These are phyloP conservation scores for Apiospora koreana DNA, from an alignment of 2,329 filamentous ascomycete species.

Conservation along the genomic window DNA sequence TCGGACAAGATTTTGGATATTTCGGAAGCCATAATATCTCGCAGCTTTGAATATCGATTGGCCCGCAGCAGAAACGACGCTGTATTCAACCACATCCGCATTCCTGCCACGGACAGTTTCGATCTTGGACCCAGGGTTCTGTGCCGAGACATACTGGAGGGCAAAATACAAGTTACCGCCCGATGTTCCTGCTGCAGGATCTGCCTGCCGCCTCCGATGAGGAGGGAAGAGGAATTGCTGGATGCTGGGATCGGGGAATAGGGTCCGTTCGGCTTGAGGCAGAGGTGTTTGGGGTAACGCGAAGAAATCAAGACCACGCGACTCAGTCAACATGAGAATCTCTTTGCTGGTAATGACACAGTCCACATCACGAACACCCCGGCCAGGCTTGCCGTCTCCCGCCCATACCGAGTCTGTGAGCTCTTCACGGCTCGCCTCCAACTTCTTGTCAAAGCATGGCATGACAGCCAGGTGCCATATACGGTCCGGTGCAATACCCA, in stretches of 20 bases:
- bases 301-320: constrained; percentile 77
- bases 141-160: constrained; percentile 71
- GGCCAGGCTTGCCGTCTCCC: constrained; percentile 46
- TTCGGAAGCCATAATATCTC: constrained; percentile 95
- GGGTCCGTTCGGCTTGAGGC: constrained; percentile 42
- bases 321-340: constrained; percentile 83
- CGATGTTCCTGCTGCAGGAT: constrained; percentile 70
- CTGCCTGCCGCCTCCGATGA: constrained; percentile 41
- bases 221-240: constrained; percentile 73
- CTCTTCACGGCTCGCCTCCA: constrained; percentile 92
- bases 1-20: constrained; percentile 97
- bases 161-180: constrained; percentile 89
- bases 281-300: constrained; percentile 63
- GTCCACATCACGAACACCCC: constrained; percentile 82
- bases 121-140: constrained; percentile 71
- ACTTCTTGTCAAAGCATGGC: constrained; percentile 99
- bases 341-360: constrained; percentile 98
- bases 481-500: constrained; percentile 72
- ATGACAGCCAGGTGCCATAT: constrained; percentile 97
- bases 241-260: constrained; percentile 74
- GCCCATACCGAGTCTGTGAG: constrained; percentile 80
- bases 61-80: constrained; percentile 58
- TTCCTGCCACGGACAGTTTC: constrained; percentile 78
- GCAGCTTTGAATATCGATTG: constrained; percentile 74
- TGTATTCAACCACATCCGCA: constrained; percentile 86